These are phyloP conservation scores for Diaporthe humulicola DNA, from an alignment of 2,329 filamentous ascomycete genomes.

Conservation along the genomic window DNA sequence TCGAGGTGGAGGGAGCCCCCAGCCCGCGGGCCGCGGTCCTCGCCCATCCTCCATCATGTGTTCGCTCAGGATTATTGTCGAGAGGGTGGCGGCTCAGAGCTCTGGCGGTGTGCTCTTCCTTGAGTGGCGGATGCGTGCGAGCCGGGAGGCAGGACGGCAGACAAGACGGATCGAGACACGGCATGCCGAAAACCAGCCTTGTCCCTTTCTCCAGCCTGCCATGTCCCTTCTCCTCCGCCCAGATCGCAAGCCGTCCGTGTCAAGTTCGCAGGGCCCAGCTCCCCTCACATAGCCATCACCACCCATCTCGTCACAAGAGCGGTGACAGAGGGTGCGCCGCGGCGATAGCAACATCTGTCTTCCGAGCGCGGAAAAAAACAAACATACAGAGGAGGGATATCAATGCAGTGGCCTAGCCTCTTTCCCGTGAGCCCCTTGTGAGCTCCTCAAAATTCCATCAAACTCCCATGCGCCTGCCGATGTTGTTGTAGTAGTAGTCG, in stretches of 20 bases:
- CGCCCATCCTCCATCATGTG: neutral
- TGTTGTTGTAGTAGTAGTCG: conserved; percentile 7
- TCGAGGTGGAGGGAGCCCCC: neutral
- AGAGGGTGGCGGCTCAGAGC: too few relatives aligned
- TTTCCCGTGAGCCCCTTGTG: neutral
- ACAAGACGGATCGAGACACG: neutral
- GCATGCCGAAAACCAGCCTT: neutral
- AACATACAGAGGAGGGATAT: conserved; percentile 34
- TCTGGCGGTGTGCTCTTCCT: neutral
- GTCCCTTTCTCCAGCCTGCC: neutral
- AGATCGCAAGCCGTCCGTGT: too few relatives aligned
- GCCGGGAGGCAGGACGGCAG: neutral
- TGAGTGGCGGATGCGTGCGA: neutral
- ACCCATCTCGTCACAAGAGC: neutral
- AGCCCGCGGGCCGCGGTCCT: neutral
- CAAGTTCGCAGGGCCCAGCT: too few relatives aligned
- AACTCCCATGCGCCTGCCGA: conserved; percentile 36
- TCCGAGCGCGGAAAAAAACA: neutral
- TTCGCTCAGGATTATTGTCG: neutral
- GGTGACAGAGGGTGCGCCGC: neutral
- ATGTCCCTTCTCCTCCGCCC: neutral
- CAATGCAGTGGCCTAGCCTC: conserved; percentile 5
- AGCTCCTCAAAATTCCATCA: neutral
- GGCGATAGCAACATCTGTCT: neutral
- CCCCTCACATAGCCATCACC: neutral